Base-by-base conservation (phyloP, 139 green algal genomes). In the Gonium pectorale region DNA sequence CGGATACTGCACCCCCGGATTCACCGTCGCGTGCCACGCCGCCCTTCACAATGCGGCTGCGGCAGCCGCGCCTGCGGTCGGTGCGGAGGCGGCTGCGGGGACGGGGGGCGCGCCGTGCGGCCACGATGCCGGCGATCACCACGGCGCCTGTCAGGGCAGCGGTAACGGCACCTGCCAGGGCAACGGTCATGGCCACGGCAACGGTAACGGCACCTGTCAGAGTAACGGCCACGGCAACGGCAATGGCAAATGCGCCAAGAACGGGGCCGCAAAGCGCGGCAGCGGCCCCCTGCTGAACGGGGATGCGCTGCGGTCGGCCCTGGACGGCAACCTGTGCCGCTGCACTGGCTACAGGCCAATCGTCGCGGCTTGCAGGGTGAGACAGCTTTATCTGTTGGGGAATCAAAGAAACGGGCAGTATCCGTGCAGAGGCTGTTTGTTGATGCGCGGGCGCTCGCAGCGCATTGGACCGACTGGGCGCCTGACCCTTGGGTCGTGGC, bases 291-390 rank as follows among this genome's bases (percentile, higher is more conserved):
- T 68, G 26, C 73, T 81, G 37, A 13, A 35, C n/a, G 73, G 38
- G 11, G 37, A 26, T n/a, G 44, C 52, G 5, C 31, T 96, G 71
- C 86, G 91, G 33, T 59, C 75, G 27, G 88, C 89, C 13, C 73
- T 97, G n/a, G 94, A 97, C 67, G 94, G 94, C 72, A 96, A 97
- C 86, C 72, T 97, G 56, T 97, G 93, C 89, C 87, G 93, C 35
- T 97, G 94, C 92, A 97, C 94, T 1, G 94, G 94, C 17, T 97
- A 95, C 79, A 59, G 93, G 26, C 91, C 94, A 70, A 96, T 97
- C 37, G 51, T 95, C 62, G 92, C 95, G 40, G 86, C 78, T 13
- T 92, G 72, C 75, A 90, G 90, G 86, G 90, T 92, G 40, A 73
- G 75, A 11, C n/a, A n/a, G n/a, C n/a, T n/a, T n/a, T n/a, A n/a